Evolutionary conservation across 2,329 filamentous ascomycete species (phyloP), one percentile per base, ranked within the genome.

Genomic region (Curvularia sp.): DNA sequence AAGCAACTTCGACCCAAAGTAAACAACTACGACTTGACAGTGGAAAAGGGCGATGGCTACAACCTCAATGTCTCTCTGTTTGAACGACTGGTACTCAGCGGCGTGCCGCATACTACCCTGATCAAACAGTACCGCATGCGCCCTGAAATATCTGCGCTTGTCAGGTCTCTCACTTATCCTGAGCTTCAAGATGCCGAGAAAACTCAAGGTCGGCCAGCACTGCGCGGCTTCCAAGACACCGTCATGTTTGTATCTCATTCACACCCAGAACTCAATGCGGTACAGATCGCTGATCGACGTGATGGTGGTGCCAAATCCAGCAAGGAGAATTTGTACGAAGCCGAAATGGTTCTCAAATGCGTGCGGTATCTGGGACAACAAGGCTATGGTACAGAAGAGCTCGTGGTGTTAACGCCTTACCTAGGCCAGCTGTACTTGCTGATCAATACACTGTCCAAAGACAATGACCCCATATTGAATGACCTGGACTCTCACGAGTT

Each of bases 401-500:
- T 92, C 10, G 89, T 91, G 0, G 78, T 93, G 0, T 72, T 93
- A 1, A 91, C 89, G 0, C 90, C 90, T 0, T 93, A 93, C 64
- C 78, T 92, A 0, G 89, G 89, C 0, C 89, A 92, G 63, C 73
- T 93, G 0, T 82, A 77, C 2, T 77, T 89, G 0, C 77, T 93
- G 1, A 73, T 78, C 18, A 80, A 86, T 0, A 79, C 75, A 0
- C 76, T 92, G 5, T 76, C 77, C 4, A 73, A 80, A 9, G 82
- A 87, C 0, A 86, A 85, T 49, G 89, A 92, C 61, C 86, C 88
- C 0, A 75, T 87, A 0, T 76, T 93, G 0, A 91, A 88, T 63
- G 89, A 93, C 50, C 73, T 91, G 1, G 90, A 93, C 62, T 85
- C 84, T 0, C 77, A 80, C 41, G 88, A 91, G 24, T 74, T 93